Evolutionary conservation across 805 yeast genomes (phyloP), one percentile per base, ranked within the genome.

Genomic region (Candida pseudofarinosa): DNA sequence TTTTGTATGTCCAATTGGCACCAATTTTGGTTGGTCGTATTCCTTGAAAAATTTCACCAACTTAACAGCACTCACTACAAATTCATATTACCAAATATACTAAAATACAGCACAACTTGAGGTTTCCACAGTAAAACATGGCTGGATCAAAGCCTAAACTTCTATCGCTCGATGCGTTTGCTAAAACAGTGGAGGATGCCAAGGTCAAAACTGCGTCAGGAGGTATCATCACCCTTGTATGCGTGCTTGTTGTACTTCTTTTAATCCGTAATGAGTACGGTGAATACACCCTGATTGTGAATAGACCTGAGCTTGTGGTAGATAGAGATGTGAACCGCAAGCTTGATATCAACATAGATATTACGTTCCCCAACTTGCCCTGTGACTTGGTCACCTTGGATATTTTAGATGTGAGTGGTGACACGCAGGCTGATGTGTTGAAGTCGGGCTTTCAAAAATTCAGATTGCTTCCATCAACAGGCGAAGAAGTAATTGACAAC

Each of bases 171-270:
- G 98, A 90, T 63, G 95, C 91, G n/a, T 90, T 91, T 59, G 78
- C 95, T 20, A 91, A 90, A 65, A 87, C 97, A 4, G 90, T 88
- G 30, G 98, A 91, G 57, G 99, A 93, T 61, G 95, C 95, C 6
- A 77, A 87, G 39, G 79, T 93, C 47, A 81, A 85, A 48, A 93
- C 99, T 3, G 76, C 91, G 4, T 75, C 91, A 6, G 99, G 99
- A 41, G 99, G 97, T 2, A 54, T 88, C 19, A 86, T 93, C 55
- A 88, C 98, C 2, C 55, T 93, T 34, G 66, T 79, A 2, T 85
- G 97, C 55, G 55, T 80, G 2, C 39, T 80, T 4, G 70, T 85
- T 2, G 81, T 88, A 14, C 43, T 83, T 17, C 52, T 84, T 40
- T 71, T 93, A 47, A 66, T 89, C 39, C 45, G 81, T 23, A 80